Base-by-base conservation (phyloP, 1,284 basidiomycete genomes). In the Apiotrichum laibachii region DNA sequence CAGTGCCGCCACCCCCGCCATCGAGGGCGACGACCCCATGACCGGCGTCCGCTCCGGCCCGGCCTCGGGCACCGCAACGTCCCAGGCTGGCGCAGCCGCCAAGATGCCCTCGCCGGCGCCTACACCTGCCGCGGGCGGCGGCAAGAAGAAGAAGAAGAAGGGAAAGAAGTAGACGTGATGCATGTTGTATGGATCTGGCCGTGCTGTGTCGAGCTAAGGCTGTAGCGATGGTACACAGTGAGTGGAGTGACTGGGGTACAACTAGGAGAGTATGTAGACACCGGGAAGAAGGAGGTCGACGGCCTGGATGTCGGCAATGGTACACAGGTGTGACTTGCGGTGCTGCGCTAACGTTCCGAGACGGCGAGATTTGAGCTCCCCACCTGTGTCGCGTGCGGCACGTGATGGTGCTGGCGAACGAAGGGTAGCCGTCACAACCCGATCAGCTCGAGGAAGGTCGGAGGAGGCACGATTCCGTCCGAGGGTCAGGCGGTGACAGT, bases 111-210 rank as follows among this genome's bases (percentile, higher is more conserved):
- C 50, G n/a, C 49, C 50, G 8, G 34, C 44, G 35, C 43, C 51
- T 33, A 49, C 52, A 22, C 43, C 53, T 21, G 50, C 54, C 6
- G 57, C 31, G 8, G 53, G 49, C n/a, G 63, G 56, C 12, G 59
- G 59, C 26, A 59, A 59, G 53, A 67, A 67, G 63, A 67, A 67
- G 63, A 67, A 67, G 66, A 67, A 67, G 63, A 65, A 65, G 61
- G 66, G 63, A 19, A 67, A 67, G 55, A 65, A 61, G 59, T 50
- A 37, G 55, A 43, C 10, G 15, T 5, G 22, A 55, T 56, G 53
- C 50, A 56, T 59, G 44, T 60, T 60, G 59, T 60, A 60, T 44
- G 53, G 55, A 9, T 26, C n/a, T 16, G 26, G 18, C 7, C 26
- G 26, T 31, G 26, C 26, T 7, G 26, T 31, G 26, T 31, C 7